Base-by-base conservation (phyloP, 2,329 filamentous ascomycete genomes). In the Aureobasidium musti region DNA sequence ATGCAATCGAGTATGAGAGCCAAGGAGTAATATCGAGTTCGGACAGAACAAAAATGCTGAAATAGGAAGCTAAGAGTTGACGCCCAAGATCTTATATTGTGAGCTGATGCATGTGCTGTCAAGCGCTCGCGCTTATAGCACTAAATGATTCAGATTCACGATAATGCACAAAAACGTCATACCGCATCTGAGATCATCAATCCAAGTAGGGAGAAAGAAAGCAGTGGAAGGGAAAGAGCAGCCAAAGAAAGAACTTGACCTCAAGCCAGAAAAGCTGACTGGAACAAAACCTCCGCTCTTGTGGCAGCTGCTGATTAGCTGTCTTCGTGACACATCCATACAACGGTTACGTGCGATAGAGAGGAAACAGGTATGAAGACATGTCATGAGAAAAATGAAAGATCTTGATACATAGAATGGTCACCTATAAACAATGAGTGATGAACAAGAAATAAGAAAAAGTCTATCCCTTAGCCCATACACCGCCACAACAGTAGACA, bases 31-130 rank as follows among this genome's bases (percentile, higher is more conserved):
- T 2, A 13, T 26, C 43, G 6, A 23, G 21, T 26, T 47, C 10
- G 10, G 17, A 47, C 3, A 23, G 21, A 13, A 21, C 10, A 47
- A 3, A 7, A 19, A 5, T 26, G 43, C 11, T 3, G 4, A 5
- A 14, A 23, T 2, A 47, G 10, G 17, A 43, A 17, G 33, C 21
- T 26, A 10, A 28, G 8, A 21, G 19, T 23, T 59, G 54, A 59
- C 17, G 54, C 54, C 54, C 54, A 30, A 45, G 35, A 56, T 21
- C 26, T 59, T 59, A 57, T 59, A 59, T 30, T 30, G 26, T 10
- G 43, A 57, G 37, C 35, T 30, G 35, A 59, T 59, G 54, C 54
- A 59, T 59, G 54, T 45, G 54, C 54, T 59, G 54, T 59, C 54
- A 59, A 59, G 54, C 54, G 54, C 54, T 59, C 10, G 21, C 39